A percentile compares a stretch with the other conserved stretches of the same genome.
Conservation (phyloP, 2,329 filamentous ascomycete species). For the Emmonsiellopsis sp. region DNA sequence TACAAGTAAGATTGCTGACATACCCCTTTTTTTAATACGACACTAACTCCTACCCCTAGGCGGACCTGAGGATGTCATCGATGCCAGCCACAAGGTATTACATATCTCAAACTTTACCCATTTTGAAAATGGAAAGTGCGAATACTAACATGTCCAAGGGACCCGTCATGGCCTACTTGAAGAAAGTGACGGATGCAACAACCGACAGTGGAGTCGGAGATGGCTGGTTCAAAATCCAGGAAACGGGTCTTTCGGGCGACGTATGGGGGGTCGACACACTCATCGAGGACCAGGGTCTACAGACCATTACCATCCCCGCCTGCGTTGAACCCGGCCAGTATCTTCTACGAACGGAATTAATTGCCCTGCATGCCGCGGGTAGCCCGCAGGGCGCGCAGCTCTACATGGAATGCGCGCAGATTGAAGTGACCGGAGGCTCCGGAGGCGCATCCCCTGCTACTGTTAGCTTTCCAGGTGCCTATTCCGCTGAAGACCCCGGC, state of each 20-base stretch:
- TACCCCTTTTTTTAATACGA: neutral
- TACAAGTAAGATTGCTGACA: constrained; percentile 7
- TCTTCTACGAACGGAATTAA: constrained; percentile 18
- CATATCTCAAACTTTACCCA: neutral
- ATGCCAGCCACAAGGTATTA: constrained; percentile 39
- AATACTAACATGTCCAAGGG: constrained; percentile 20
- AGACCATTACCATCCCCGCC: constrained; percentile 19
- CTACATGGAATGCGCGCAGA: constrained; percentile 19
- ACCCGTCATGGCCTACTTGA: constrained; percentile 47
- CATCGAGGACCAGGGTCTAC: constrained; percentile 8
- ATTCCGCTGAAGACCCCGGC: constrained; percentile 12
- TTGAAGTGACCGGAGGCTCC: constrained; percentile 21
- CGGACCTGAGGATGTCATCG: constrained; percentile 42
- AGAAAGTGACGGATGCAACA: constrained; percentile 43
- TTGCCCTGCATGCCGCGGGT: constrained; percentile 15
- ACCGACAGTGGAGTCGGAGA: constrained; percentile 8
- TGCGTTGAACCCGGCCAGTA: constrained; percentile 18
- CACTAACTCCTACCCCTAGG: neutral
- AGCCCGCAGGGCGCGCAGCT: constrained; percentile 14
- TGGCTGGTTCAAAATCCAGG: constrained; percentile 33
- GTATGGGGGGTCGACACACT: constrained; percentile 10
- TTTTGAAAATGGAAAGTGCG: neutral
- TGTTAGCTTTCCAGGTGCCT: constrained; percentile 19
- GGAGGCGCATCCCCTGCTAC: constrained; percentile 14
- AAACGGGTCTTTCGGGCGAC: constrained; percentile 23